Conservation (phyloP, 768 basidiomycete species). For the Stropharia rugosoannulata region DNA sequence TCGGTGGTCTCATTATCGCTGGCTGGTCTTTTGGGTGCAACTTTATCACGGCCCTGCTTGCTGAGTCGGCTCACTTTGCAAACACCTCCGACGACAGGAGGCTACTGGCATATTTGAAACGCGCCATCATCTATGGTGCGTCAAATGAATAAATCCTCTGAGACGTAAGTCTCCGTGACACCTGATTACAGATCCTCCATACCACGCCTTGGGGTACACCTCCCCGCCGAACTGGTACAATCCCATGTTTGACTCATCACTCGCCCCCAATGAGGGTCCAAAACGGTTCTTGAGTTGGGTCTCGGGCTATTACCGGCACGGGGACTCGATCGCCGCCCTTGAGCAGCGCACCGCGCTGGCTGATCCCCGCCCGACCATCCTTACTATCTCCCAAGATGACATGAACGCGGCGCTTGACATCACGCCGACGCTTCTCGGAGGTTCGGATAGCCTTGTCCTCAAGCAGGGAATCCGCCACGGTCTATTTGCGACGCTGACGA, state of each 20-base stretch:
- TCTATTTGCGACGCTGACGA: background rate
- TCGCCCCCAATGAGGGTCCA: conserved; percentile 3
- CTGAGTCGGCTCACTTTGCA: background rate
- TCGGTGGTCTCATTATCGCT: conserved; percentile 3
- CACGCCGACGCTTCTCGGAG: conserved; percentile 4
- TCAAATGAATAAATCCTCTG: background rate
- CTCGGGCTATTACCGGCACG: conserved; percentile 5
- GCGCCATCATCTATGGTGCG: conserved; percentile 4
- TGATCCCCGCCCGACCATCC: conserved; percentile 1
- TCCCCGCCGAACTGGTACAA: conserved; percentile 4
- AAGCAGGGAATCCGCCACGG: background rate
- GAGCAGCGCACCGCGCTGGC: conserved; percentile 2
- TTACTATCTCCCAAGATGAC: conserved; percentile 4
- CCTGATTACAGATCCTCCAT: conserved; percentile 2
- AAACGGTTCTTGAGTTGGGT: conserved; percentile 6
- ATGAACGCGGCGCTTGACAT: conserved; percentile 1
- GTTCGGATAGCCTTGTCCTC: conserved; percentile 2
- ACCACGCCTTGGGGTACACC: conserved; percentile 2
- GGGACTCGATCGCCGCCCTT: background rate
- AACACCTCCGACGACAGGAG: background rate
- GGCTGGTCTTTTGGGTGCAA: conserved; percentile 8
- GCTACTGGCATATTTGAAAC: conserved; percentile 1
- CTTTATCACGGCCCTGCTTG: conserved; percentile 4
- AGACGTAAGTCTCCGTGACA: background rate
- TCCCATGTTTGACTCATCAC: conserved; percentile 2